Evolutionary conservation across 441 rosid species (phyloP).

Genomic region (Corymbia citriodora): DNA sequence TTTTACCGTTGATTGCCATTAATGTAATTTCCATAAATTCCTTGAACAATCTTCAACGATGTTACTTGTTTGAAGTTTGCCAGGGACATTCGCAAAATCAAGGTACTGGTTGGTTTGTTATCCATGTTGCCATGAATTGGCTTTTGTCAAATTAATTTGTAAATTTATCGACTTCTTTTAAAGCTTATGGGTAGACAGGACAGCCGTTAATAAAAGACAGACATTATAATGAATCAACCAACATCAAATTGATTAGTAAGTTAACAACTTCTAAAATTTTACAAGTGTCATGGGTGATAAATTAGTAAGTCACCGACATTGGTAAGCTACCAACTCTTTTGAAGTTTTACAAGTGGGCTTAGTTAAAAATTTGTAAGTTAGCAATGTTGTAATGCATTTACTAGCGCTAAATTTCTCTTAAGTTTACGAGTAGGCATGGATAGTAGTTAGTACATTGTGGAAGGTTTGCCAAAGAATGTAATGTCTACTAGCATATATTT

Average conservation of each 20-base stretch:
- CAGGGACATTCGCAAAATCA: not conserved
- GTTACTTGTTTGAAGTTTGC: not conserved
- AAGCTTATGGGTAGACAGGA: too few species aligned
- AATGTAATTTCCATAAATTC: too few species aligned
- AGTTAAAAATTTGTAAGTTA: not conserved
- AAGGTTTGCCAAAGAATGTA: too few species aligned
- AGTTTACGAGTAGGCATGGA: not conserved
- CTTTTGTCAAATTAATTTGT: fast-evolving
- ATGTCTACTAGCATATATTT: too few species aligned
- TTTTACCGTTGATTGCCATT: too few species aligned
- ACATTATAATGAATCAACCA: not conserved
- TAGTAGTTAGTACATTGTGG: not conserved
- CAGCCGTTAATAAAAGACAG: too few species aligned
- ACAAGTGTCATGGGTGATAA: too few species aligned
- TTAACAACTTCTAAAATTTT: too few species aligned
- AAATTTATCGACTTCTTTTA: too few species aligned
- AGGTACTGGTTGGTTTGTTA: not conserved
- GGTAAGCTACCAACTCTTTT: not conserved
- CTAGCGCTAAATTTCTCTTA: not conserved
- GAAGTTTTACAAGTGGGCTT: not conserved
- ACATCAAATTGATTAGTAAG: too few species aligned
- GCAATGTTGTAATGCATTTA: not conserved
- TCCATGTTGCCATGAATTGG: not conserved
- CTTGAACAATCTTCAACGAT: too few species aligned
- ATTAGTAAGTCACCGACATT: too few species aligned